Conservation (phyloP, 2,329 filamentous ascomycete species). For the Exophiala bonariae region DNA sequence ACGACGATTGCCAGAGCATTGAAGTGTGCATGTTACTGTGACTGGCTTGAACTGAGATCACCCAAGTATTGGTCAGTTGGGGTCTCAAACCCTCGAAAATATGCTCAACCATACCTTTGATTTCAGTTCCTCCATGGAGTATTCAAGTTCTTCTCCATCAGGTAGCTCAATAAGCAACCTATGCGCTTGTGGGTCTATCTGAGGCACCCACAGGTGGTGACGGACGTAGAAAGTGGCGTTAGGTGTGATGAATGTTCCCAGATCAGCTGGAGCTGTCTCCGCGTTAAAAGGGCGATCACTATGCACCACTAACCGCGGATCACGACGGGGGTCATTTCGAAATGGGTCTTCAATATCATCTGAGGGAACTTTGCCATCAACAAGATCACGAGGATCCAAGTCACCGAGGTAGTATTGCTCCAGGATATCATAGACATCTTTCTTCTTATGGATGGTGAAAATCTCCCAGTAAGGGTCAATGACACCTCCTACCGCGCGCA, state of each 20-base stretch:
- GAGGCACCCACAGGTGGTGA: slow-evolving; percentile 65
- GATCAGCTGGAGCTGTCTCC: slow-evolving; percentile 54
- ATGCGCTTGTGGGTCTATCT: slow-evolving; percentile 43
- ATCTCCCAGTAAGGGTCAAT: slow-evolving; percentile 71
- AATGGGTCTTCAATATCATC: slow-evolving; percentile 43
- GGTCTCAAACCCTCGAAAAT: not conserved
- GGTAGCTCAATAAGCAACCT: slow-evolving; percentile 56
- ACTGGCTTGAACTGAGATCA: slow-evolving; percentile 47
- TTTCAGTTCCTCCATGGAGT: slow-evolving; percentile 57
- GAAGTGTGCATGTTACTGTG: slow-evolving; percentile 56
- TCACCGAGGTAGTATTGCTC: slow-evolving; percentile 65
- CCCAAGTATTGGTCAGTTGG: not conserved
- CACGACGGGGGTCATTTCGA: slow-evolving; percentile 53
- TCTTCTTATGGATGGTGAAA: slow-evolving; percentile 66
- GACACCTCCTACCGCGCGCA: slow-evolving; percentile 63
- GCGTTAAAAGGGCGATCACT: slow-evolving; percentile 62
- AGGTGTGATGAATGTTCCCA: slow-evolving; percentile 56
- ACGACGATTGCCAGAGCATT: slow-evolving; percentile 63
- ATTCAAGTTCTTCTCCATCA: slow-evolving; percentile 54
- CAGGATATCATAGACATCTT: slow-evolving; percentile 65
- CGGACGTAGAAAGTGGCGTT: slow-evolving; percentile 60
- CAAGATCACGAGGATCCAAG: slow-evolving; percentile 59
- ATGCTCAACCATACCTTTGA: slow-evolving; percentile 14
- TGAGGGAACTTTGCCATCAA: slow-evolving; percentile 56
- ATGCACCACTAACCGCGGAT: slow-evolving; percentile 52